phyloP scores from a whole-genome alignment of 768 basidiomycete species.

The Boletus vinaceobasis region DNA sequence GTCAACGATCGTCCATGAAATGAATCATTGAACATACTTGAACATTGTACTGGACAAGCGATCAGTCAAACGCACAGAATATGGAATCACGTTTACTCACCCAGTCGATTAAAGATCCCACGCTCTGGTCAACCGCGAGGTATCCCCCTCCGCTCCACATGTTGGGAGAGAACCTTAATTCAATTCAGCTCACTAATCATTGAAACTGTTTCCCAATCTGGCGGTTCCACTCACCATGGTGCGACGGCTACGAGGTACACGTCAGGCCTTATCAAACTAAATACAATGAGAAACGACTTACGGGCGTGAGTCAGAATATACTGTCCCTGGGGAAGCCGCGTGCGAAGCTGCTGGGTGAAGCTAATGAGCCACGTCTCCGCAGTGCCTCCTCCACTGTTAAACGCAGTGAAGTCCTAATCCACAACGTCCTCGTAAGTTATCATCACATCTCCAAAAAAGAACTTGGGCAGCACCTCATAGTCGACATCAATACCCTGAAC shows the following conservation, averaged over 20 bases:
- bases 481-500: conserved; percentile 54
- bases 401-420: conserved; percentile 33
- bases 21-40: conserved; percentile 28
- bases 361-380: conserved; percentile 35
- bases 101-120: conserved; percentile 47
- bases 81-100: conserved; percentile 16
- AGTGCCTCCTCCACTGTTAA: conserved; percentile 35
- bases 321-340: conserved; percentile 29
- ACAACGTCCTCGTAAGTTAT: background rate
- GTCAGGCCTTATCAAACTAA: background rate
- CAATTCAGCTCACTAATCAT: background rate
- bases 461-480: conserved; percentile 37
- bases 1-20: conserved; percentile 2
- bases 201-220: background rate
- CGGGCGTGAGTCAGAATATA: conserved; percentile 37
- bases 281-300: conserved; percentile 14
- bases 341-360: conserved; percentile 34
- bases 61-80: background rate
- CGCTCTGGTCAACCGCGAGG: conserved; percentile 34
- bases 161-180: conserved; percentile 18
- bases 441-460: background rate
- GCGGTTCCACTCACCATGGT: conserved; percentile 15
- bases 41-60: conserved; percentile 30
- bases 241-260: conserved; percentile 13
- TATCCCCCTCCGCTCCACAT: conserved; percentile 34